phyloP scores from a whole-genome alignment of 2,329 filamentous ascomycete genomes.

The Epichloe sp. region DNA sequence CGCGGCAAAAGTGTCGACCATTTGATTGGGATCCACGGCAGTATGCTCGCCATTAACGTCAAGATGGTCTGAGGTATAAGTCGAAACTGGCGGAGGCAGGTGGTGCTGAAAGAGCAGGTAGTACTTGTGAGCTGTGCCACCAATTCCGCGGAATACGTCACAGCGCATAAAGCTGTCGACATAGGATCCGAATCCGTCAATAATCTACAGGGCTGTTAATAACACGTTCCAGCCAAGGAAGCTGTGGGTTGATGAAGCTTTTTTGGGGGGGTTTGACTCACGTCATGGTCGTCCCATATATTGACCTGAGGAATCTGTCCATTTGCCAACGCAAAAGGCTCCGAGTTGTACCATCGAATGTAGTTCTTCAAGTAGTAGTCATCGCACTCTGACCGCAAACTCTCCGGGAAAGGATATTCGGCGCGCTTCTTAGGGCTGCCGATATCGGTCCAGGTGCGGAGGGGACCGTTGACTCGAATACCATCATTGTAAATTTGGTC shows the following conservation, averaged over 20 bases:
- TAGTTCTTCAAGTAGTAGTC: conserved; percentile 89
- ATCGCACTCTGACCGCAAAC: conserved; percentile 72
- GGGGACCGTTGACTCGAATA: conserved; percentile 70
- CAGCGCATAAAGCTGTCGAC: conserved; percentile 88
- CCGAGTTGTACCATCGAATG: conserved; percentile 66
- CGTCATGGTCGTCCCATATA: conserved; percentile 93
- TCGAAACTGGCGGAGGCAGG: conserved; percentile 68
- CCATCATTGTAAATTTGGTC: conserved; percentile 97
- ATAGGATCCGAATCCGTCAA: conserved; percentile 89
- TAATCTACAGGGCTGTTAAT: conserved; percentile 46
- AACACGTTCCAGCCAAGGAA: background rate
- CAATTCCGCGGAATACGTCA: conserved; percentile 81
- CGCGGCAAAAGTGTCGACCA: conserved; percentile 61
- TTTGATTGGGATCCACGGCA: conserved; percentile 55
- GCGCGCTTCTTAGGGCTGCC: conserved; percentile 73
- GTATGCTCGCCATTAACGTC: conserved; percentile 23
- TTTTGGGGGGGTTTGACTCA: conserved; percentile 24
- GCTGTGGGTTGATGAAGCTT: background rate
- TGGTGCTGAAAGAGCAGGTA: conserved; percentile 98
- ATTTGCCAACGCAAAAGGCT: conserved; percentile 74
- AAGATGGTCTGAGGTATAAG: conserved; percentile 54
- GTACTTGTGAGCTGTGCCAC: conserved; percentile 90
- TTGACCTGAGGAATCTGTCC: conserved; percentile 93
- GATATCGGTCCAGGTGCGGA: conserved; percentile 72
- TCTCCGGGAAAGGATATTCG: conserved; percentile 62